Conservation (phyloP, 495 filamentous ascomycete genomes). For the Viridothelium virens region DNA sequence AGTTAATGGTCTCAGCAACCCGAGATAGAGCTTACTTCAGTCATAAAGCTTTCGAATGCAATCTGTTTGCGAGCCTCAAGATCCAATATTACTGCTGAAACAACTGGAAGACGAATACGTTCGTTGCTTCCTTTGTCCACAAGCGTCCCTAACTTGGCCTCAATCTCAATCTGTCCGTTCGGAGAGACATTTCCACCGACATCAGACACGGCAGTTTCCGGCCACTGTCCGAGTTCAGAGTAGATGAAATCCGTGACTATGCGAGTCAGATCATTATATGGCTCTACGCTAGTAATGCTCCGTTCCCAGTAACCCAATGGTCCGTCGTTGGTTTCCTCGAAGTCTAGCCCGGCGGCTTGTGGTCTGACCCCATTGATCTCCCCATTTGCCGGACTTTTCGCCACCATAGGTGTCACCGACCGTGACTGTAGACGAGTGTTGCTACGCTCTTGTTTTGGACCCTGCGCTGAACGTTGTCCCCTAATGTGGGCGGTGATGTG, state of each 20-base stretch:
- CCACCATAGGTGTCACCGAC: background rate
- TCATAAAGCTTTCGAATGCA: constrained; percentile 77
- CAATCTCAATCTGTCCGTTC: constrained; percentile 52
- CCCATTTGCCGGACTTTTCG: background rate
- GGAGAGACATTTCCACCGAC: constrained; percentile 40
- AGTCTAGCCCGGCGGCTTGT: background rate
- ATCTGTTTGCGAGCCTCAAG: constrained; percentile 42
- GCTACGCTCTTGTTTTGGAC: constrained; percentile 25
- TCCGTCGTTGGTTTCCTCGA: constrained; percentile 1
- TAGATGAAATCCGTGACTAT: constrained; percentile 59
- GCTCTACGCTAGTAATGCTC: constrained; percentile 2
- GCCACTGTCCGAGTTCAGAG: constrained; percentile 44
- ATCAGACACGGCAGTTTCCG: constrained; percentile 41
- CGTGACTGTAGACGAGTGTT: constrained; percentile 6
- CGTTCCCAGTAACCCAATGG: constrained; percentile 11
- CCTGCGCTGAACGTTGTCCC: constrained; percentile 29
- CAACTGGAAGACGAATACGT: constrained; percentile 56
- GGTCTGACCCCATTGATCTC: background rate
- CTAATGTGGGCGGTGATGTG: constrained; percentile 23
- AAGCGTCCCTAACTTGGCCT: constrained; percentile 80
- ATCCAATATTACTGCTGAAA: constrained; percentile 58
- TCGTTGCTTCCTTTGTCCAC: constrained; percentile 61
- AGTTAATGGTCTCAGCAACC: background rate
- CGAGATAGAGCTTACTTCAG: constrained; percentile 50
- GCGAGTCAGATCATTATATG: constrained; percentile 4